Base-by-base conservation (phyloP, 2,329 filamentous ascomycete species). In the Tolypocladium paradoxum region DNA sequence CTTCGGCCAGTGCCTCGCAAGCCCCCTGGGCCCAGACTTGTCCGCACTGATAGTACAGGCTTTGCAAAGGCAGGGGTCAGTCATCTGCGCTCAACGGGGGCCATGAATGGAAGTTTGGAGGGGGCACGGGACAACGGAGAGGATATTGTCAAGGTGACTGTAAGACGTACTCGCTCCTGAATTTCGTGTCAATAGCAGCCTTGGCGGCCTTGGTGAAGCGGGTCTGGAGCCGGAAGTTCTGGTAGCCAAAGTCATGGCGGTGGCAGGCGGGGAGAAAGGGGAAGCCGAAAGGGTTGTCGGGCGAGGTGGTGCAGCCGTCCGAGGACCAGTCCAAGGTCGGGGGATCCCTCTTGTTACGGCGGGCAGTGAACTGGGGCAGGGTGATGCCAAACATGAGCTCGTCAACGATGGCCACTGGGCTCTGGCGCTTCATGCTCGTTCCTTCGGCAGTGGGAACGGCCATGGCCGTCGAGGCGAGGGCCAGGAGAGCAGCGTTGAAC, bases 171-270 rank as follows among this genome's bases (percentile, higher is more conserved):
- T 77, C 74, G 0, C 35, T 58, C 59, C 70, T 72, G 61, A 82
- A 80, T n/a, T 76, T 74, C 48, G 64, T 58, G 50, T 82, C 78
- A 43, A 82, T 75, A 5, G 56, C 63, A n/a, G 62, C 51, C 60
- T 75, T 76, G 51, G 62, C 65, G 7, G 56, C 62, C 7, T 66
- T 62, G 3, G 68, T 73, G 62, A 81, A 78, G 2, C 78, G 72
- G 2, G 51, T 63, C 59, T 81, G 77, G 2, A 51, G 53, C 50
- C 76, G 75, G 62, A 73, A 81, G 65, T 82, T 82, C 20, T 70
- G 65, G 61, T 78, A 78, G 1, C 77, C 77, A 61, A 82, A 82
- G 59, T 82, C 79, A 55, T 82, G 78, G 7, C 79, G 75, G 54
- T 76, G 64, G 66, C 77, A 79, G 14, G 69, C 72, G 0, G 68